phyloP scores from a whole-genome alignment of 2,329 filamentous ascomycete genomes.

The Periconia digitata region DNA sequence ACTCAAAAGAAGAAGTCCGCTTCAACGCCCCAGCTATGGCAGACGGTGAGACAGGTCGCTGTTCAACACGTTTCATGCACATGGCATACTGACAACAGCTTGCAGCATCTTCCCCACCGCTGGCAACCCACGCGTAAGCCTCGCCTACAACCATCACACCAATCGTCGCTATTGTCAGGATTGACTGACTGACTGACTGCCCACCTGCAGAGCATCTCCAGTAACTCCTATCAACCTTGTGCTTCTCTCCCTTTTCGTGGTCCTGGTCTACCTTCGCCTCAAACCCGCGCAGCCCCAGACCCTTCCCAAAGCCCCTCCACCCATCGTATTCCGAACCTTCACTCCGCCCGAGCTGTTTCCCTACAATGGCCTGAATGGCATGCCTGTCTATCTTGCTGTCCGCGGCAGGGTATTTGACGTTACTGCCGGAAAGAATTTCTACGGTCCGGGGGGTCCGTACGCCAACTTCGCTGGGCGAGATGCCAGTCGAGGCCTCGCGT shows the following conservation, averaged over 20 bases:
- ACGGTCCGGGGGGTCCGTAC: constrained; percentile 93
- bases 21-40: constrained; percentile 19
- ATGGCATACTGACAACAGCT: constrained; percentile 36
- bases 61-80: neutral
- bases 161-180: neutral
- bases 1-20: neutral
- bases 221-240: constrained; percentile 64
- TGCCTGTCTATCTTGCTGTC: constrained; percentile 86
- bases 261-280: constrained; percentile 61
- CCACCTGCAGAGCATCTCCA: constrained; percentile 51
- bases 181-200: constrained; percentile 16
- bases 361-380: constrained; percentile 74
- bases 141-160: constrained; percentile 1
- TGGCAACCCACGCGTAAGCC: constrained; percentile 48
- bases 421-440: constrained; percentile 83
- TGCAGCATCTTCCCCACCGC: constrained; percentile 63
- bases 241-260: constrained; percentile 59
- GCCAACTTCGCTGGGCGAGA: constrained; percentile 95
- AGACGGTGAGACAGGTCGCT: constrained; percentile 19
- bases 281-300: constrained; percentile 54
- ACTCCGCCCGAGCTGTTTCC: constrained; percentile 80
- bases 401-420: constrained; percentile 92
- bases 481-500: constrained; percentile 83
- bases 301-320: constrained; percentile 61
- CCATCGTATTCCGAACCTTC: constrained; percentile 84